These are phyloP conservation scores for Monilinia laxa DNA, from an alignment of 2,329 filamentous ascomycete species.

Conservation along the genomic window DNA sequence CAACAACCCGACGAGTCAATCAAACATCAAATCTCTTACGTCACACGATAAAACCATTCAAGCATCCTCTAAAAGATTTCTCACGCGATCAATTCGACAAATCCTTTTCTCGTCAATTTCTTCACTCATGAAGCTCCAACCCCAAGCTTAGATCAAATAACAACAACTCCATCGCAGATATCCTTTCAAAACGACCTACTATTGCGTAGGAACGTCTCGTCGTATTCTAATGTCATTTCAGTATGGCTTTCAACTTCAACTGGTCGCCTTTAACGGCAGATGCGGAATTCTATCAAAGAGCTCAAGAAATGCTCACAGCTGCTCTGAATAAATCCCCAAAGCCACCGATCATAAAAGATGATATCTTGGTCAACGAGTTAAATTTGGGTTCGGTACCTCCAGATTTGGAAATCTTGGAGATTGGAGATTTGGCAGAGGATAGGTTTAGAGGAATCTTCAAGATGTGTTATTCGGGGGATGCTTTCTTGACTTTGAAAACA, in stretches of 20 bases:
- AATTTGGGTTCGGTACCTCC: constrained; percentile 94
- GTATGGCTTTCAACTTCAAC: constrained; percentile 99
- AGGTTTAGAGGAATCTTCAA: constrained; percentile 98
- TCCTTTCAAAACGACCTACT: constrained; percentile 7
- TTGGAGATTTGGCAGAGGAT: constrained; percentile 95
- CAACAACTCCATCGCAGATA: constrained; percentile 35
- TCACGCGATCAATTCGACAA: constrained; percentile 4
- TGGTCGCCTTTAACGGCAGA: constrained; percentile 98
- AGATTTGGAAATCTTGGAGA: constrained; percentile 94
- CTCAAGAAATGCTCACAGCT: constrained; percentile 89
- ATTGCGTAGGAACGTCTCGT: neutral
- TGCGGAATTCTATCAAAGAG: constrained; percentile 83
- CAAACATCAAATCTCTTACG: neutral
- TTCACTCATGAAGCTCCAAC: constrained; percentile 20
- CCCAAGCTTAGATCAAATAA: constrained; percentile 12
- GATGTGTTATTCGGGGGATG: constrained; percentile 96
- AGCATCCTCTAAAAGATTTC: neutral
- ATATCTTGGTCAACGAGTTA: constrained; percentile 96
- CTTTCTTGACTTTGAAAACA: constrained; percentile 91
- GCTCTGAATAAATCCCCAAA: constrained; percentile 98
- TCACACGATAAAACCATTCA: neutral
- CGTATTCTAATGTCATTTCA: constrained; percentile 37
- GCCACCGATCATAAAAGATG: constrained; percentile 97
- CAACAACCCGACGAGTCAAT: neutral
- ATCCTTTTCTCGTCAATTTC: neutral